Base-by-base conservation (phyloP, 2,329 filamentous ascomycete genomes). In the Talaromyces piceae region DNA sequence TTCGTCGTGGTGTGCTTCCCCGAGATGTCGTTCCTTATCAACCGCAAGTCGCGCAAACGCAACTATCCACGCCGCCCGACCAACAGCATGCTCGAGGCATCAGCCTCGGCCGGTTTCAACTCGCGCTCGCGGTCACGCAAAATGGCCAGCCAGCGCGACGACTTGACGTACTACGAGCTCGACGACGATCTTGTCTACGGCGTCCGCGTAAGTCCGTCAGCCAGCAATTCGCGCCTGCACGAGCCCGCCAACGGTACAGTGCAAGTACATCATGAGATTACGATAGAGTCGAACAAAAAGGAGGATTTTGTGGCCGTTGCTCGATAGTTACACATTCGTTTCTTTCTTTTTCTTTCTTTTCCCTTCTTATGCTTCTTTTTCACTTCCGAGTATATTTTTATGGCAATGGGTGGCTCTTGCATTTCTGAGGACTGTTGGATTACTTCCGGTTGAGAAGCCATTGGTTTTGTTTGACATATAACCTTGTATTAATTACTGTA, bases 231-330 rank as follows among this genome's bases (percentile, higher is more conserved):
- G 37, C 47, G 49, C 41, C 48, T 54, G 28, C 52, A 54, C n/a
- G 52, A 54, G 37, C 52, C 52, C 28, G 52, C 47, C 6, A 26
- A 51, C 6, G 52, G 52, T 11, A 54, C 52, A 12, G 52, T 54
- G 45, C 52, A 54, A 25, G 52, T 54, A n/a, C 47, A 51, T 28
- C 52, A 54, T 22, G 52, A 54, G 43, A 54, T 54, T 39, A 54
- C 52, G 9, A 43, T 54, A 30, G 31, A 54, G 37, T 47, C 47
- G 13, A 54, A 26, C 39, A 54, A 47, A 27, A 54, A 54, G 27
- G 52, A 54, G 16, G 47, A 53, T 20, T 16, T 50, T 43, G 43
- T 50, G n/a, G n/a, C n/a, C n/a, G n/a, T n/a, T n/a, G n/a, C n/a
- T 37, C 16, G 33, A 37, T 37, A 37, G 16, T 18, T 8, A 20